Base-by-base conservation (phyloP, 306 rosid species). In the Vicia villosa region DNA sequence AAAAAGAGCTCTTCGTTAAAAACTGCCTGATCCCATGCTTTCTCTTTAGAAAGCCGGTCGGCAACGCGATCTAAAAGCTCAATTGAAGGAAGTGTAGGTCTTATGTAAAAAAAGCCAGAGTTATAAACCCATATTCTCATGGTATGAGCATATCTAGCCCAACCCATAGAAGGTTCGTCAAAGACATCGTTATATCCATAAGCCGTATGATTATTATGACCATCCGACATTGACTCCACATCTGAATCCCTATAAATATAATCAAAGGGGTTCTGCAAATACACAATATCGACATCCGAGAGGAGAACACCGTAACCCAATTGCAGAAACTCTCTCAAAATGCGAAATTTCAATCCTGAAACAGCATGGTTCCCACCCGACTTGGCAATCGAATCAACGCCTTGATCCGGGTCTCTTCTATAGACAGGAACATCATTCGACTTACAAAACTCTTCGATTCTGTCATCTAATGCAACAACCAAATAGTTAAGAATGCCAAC, bases 91-190 rank as follows among this genome's bases (percentile, higher is more conserved):
- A 86, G 78, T 9, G 97, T 91, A 28, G 97, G 96, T 71, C 96
- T 83, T 65, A 91, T 77, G 83, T 82, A 91, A 60, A 91, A 89
- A 80, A 91, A 91, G 70, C 97, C 97, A 73, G 97, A 91, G 83
- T 91, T 91, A 77, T 82, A 91, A 68, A 85, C 97, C 97, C 97
- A 91, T 72, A 91, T 88, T 80, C 97, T 85, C 96, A 89, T 91
- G 13, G 97, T 91, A 80, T 83, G 95, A 34, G 96, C 97, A 80
- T 86, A 91, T 49, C 92, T 85, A 68, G 96, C 96, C 97, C 97
- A 91, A 69, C 96, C 96, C 97, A 91, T 91, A 1, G 84, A 57
- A 56, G 97, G 96, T 76, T 91, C 97, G 66, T 91, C 97, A 69
- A 82, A 89, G 43, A 87, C 97, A 81, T 91, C 91, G 24, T 91